A percentile compares a stretch with the other conserved stretches of the same genome.
Conservation (phyloP, 1,284 basidiomycete species). For the Pseudozyma hubeiensis region DNA sequence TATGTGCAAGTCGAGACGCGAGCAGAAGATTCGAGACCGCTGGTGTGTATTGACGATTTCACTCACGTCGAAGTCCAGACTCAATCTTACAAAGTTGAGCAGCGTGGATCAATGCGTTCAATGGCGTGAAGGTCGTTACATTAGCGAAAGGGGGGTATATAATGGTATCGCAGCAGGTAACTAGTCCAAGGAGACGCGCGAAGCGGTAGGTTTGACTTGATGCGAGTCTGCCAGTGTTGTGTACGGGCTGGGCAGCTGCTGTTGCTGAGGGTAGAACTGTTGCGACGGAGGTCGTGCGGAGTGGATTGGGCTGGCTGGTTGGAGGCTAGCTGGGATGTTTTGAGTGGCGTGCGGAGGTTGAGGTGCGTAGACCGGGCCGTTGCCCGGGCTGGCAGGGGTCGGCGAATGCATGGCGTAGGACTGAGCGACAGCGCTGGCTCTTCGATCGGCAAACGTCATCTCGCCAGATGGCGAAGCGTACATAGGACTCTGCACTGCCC, state of each 20-base stretch:
- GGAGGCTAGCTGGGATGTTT: not conserved
- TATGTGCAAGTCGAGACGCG: too few relatives aligned
- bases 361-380: not conserved
- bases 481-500: constrained; percentile 8
- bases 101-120: too few relatives aligned
- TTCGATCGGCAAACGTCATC: not conserved
- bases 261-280: not conserved
- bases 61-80: too few relatives aligned
- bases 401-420: constrained; percentile 1
- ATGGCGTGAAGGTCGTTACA: not conserved
- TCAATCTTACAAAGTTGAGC: too few relatives aligned
- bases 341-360: not conserved
- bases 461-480: constrained; percentile 2
- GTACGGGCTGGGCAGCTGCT: not conserved
- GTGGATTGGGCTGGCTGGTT: not conserved
- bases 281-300: not conserved
- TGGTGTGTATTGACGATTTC: too few relatives aligned
- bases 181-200: constrained; percentile 34
- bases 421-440: constrained; percentile 4
- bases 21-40: too few relatives aligned
- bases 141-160: not conserved
- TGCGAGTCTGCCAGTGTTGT: constrained; percentile 5
- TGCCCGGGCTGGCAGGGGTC: not conserved
- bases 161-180: not conserved
- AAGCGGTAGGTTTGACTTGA: constrained; percentile 17